phyloP scores from a whole-genome alignment of 495 filamentous ascomycete species.

The Trichoderma virens region DNA sequence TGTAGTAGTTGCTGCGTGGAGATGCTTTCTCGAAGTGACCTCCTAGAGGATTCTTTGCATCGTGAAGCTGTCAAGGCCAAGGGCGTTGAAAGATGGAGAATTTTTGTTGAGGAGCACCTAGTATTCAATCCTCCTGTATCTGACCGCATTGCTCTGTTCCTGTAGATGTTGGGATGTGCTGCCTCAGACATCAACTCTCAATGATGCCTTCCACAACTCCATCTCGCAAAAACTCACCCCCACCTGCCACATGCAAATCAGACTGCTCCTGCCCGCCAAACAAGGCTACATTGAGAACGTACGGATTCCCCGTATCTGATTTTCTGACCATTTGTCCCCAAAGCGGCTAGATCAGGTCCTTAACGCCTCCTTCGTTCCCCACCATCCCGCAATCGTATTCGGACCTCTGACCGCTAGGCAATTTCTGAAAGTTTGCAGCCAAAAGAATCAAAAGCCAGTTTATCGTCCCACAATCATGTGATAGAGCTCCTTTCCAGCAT shows the following conservation, averaged over 20 bases:
- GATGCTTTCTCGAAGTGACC: too few species aligned
- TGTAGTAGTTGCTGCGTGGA: too few species aligned
- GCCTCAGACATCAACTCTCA: too few species aligned
- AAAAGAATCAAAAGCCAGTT: background rate
- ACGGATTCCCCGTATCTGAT: background rate
- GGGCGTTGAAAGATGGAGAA: too few species aligned
- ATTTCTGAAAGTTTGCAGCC: background rate
- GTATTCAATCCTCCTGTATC: too few species aligned
- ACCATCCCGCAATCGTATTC: constrained; percentile 9
- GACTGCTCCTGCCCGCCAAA: background rate
- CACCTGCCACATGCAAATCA: background rate
- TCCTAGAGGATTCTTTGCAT: too few species aligned
- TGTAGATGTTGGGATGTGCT: too few species aligned
- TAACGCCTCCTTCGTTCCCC: background rate
- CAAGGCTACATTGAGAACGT: too few species aligned
- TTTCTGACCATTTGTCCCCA: background rate
- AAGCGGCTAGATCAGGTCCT: background rate
- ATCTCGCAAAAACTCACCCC: background rate
- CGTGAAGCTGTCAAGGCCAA: too few species aligned
- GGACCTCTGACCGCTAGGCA: constrained; percentile 7
- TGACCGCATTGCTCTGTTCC: too few species aligned
- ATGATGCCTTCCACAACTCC: background rate
- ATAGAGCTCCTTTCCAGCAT: constrained; percentile 6
- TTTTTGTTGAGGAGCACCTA: too few species aligned
- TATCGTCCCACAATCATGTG: constrained; percentile 8